A percentile compares a stretch with the other conserved stretches of the same genome.
Conservation (phyloP, 352 stramenopile species). For the Phytopythium montanum region DNA sequence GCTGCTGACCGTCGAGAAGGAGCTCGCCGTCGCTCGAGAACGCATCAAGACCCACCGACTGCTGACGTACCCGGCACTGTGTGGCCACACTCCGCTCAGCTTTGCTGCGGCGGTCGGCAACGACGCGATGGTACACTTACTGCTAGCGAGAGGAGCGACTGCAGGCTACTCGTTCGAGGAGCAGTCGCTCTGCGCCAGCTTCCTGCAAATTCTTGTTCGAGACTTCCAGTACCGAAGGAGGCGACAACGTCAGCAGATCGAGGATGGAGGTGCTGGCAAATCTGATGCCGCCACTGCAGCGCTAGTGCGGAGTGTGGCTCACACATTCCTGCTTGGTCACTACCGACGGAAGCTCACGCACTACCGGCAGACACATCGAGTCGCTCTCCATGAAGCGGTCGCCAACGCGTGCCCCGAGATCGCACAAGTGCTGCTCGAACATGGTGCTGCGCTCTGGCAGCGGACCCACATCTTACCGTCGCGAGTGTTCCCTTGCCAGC, state of each 20-base stretch:
- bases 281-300: constrained; percentile 45
- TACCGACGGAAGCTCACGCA: constrained; percentile 38
- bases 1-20: constrained; percentile 26
- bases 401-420: constrained; percentile 64
- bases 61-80: constrained; percentile 50
- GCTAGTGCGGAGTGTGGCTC: constrained; percentile 55
- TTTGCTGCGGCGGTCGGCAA: constrained; percentile 71
- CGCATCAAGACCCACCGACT: constrained; percentile 45
- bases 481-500: constrained; percentile 33
- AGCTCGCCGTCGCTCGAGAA: constrained; percentile 39
- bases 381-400: constrained; percentile 66
- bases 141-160: constrained; percentile 55
- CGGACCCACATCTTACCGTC: constrained; percentile 56
- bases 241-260: constrained; percentile 9
- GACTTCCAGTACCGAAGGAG: constrained; percentile 40
- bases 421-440: constrained; percentile 41
- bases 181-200: constrained; percentile 45
- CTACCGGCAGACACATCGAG: constrained; percentile 59
- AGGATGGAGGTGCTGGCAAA: constrained; percentile 9
- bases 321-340: constrained; percentile 57
- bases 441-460: constrained; percentile 52
- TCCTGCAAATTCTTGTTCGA: constrained; percentile 60
- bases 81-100: constrained; percentile 64
- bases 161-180: constrained; percentile 44
- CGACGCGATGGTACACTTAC: constrained; percentile 68